Conservation (phyloP, 140 eudicot genomes). For the Flaveria floridana region DNA sequence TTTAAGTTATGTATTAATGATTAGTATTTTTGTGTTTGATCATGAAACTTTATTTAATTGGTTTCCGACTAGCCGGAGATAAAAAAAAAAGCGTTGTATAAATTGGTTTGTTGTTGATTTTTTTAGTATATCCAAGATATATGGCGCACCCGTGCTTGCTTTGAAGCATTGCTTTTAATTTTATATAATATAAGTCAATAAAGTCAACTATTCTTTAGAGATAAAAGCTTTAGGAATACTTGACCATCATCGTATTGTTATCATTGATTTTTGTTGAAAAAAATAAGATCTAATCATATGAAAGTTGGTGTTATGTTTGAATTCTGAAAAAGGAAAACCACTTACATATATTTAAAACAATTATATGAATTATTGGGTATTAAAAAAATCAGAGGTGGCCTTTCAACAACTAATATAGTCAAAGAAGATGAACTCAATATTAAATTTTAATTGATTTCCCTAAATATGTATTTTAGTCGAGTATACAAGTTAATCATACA, state of each 20-base stretch:
- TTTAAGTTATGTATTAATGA: too few species aligned
- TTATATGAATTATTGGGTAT: conserved; percentile 8
- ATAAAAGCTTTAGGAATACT: background rate
- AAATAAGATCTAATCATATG: background rate
- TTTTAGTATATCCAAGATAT: background rate
- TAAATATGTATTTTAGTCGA: background rate
- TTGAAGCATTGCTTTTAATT: background rate
- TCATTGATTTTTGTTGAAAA: background rate
- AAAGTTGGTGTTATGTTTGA: background rate
- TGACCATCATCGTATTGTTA: background rate
- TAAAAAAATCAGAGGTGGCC: conserved; percentile 23
- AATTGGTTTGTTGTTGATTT: background rate
- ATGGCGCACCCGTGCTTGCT: conserved; percentile 12
- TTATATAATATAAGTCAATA: conserved; percentile 3
- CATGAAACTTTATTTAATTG: too few species aligned
- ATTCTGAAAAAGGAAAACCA: conserved; percentile 5
- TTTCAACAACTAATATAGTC: conserved; percentile 27
- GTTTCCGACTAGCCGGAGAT: too few species aligned
- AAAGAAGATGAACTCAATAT: conserved; percentile 7
- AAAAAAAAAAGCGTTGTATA: background rate
- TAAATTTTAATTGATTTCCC: background rate
- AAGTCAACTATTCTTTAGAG: conserved; percentile 6
- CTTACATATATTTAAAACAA: background rate
- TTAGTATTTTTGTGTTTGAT: too few species aligned
- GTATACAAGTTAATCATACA: background rate